A percentile compares a stretch with the other conserved stretches of the same genome.
These are phyloP conservation scores for Blastocystis sp. DNA, from an alignment of 352 stramenopile genomes.

Conservation along the genomic window DNA sequence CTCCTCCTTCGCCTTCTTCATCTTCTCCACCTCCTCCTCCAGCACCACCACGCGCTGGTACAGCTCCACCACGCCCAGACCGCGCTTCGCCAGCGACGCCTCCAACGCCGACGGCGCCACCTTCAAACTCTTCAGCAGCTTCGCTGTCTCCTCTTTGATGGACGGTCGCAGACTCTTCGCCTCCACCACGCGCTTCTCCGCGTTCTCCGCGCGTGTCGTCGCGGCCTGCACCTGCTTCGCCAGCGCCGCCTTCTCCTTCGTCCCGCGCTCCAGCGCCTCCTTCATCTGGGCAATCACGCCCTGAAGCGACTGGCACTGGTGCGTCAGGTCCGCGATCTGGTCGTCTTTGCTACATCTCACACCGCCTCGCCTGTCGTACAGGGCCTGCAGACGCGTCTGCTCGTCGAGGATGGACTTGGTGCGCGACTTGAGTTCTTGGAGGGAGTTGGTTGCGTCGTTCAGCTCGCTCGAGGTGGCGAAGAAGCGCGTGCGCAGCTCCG, in stretches of 20 bases:
- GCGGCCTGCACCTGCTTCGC: conserved; percentile 16
- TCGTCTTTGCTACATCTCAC: conserved; percentile 44
- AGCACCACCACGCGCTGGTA: conserved; percentile 86
- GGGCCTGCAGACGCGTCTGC: conserved; percentile 22
- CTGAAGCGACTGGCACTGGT: conserved; percentile 8
- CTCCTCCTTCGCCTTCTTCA: conserved; percentile 54
- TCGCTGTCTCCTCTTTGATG: conserved; percentile 22
- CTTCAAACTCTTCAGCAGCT: conserved; percentile 17
- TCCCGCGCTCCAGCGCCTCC: neutral
- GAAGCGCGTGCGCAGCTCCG: neutral
- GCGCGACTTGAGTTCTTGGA: neutral
- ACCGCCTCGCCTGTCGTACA: neutral
- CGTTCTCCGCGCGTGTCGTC: neutral
- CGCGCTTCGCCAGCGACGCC: conserved; percentile 55
- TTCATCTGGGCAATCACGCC: neutral
- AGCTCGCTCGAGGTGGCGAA: neutral
- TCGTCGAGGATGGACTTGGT: conserved; percentile 6
- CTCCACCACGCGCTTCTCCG: conserved; percentile 5
- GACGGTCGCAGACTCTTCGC: conserved; percentile 22
- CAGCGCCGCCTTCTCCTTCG: neutral
- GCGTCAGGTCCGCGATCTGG: conserved; percentile 12
- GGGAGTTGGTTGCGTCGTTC: neutral
- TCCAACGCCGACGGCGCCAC: neutral
- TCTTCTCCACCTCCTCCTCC: conserved; percentile 82
- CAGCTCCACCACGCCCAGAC: conserved; percentile 85